Evolutionary conservation across 768 basidiomycete species (phyloP).

Genomic region (Dacryopinax spathularia): DNA sequence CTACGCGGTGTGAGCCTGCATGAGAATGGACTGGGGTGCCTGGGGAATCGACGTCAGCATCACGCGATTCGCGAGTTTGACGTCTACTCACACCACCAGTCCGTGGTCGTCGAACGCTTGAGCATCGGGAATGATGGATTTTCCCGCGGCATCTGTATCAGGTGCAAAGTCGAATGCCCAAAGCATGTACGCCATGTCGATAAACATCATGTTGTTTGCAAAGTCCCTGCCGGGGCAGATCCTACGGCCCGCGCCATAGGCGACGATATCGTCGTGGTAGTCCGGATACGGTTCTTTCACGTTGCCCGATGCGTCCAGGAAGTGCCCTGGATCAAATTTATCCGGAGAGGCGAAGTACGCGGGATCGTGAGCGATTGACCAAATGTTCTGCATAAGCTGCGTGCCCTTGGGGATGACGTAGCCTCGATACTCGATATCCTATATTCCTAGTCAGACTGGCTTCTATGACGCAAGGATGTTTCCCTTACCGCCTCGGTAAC

Average conservation of each 20-base stretch:
- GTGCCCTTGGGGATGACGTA: slow-evolving; percentile 1
- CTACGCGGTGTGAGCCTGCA: no score
- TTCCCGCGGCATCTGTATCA: neutral
- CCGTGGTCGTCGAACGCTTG: neutral
- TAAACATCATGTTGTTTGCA: neutral
- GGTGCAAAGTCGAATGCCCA: neutral
- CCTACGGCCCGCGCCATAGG: slow-evolving; percentile 7
- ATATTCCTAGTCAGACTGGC: neutral
- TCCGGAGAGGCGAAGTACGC: slow-evolving; percentile 3
- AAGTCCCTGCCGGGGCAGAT: slow-evolving; percentile 5
- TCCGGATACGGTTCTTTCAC: neutral
- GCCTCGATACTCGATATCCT: neutral
- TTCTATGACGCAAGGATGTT: neutral
- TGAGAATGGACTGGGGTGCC: no score
- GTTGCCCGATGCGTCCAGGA: neutral
- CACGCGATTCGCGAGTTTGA: no score
- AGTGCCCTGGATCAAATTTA: slow-evolving; percentile 1
- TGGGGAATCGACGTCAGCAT: no score
- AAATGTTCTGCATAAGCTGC: neutral
- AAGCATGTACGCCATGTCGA: neutral
- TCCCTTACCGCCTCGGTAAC: neutral
- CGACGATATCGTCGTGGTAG: slow-evolving; percentile 4
- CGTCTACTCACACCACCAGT: neutral
- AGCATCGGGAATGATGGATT: neutral
- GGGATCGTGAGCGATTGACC: slow-evolving; percentile 5